Evolutionary conservation across 768 basidiomycete genomes (phyloP).

Genomic region (Galerina marginata): DNA sequence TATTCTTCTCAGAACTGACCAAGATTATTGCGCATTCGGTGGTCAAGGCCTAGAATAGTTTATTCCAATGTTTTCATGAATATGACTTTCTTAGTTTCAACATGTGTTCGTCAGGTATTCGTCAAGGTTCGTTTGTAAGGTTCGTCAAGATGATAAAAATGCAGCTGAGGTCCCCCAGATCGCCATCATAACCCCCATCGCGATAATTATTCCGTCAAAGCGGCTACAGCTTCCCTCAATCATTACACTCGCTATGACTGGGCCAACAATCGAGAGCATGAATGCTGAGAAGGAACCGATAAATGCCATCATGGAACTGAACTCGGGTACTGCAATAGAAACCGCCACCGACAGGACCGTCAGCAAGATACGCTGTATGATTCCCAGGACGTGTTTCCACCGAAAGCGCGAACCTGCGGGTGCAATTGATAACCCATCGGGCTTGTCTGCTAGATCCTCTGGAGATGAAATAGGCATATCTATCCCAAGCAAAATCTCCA

Average conservation of each 20-base stretch:
- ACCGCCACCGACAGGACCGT: constrained; percentile 65
- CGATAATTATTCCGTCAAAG: constrained; percentile 62
- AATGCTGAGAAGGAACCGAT: constrained; percentile 89
- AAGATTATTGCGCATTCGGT: constrained; percentile 79
- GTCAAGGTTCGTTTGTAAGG: neutral
- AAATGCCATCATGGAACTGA: constrained; percentile 86
- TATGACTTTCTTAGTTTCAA: neutral
- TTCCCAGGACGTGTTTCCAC: constrained; percentile 46
- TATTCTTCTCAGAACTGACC: constrained; percentile 58
- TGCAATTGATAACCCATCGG: constrained; percentile 35
- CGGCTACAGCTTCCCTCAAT: constrained; percentile 53
- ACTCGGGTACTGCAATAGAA: constrained; percentile 80
- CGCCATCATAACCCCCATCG: constrained; percentile 65
- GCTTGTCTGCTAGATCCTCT: constrained; percentile 44
- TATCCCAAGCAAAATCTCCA: constrained; percentile 79
- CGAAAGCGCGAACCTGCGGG: constrained; percentile 32
- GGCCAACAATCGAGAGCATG: constrained; percentile 77
- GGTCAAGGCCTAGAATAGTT: constrained; percentile 45
- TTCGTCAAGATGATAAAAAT: constrained; percentile 36
- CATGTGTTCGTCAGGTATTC: neutral
- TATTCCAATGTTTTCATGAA: constrained; percentile 23
- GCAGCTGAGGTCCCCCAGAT: constrained; percentile 78
- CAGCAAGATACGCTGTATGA: constrained; percentile 62
- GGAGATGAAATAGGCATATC: constrained; percentile 47
- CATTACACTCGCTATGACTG: constrained; percentile 72